A percentile compares a stretch with the other conserved stretches of the same genome.
Conservation (phyloP, 495 filamentous ascomycete genomes). For the Extremus antarcticus region DNA sequence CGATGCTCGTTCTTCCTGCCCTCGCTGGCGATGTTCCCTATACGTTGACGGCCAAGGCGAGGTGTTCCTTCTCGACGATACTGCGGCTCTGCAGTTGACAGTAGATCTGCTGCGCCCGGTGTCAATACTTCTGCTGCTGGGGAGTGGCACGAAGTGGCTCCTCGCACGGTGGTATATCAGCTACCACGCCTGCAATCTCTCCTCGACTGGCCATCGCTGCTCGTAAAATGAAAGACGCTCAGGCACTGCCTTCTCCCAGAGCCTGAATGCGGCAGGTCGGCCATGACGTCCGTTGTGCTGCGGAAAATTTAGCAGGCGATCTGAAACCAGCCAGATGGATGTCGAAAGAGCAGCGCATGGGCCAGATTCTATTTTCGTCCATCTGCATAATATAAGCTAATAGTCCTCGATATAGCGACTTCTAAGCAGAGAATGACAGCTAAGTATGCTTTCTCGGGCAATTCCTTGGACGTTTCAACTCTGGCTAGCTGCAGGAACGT, state of each 20-base stretch:
- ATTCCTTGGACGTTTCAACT: not conserved
- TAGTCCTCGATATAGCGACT: not conserved
- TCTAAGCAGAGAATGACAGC: not conserved
- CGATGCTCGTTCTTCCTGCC: not conserved
- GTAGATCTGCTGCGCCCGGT: not conserved
- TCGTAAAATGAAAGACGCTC: not conserved
- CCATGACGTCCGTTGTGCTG: not conserved
- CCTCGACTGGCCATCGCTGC: constrained; percentile 1
- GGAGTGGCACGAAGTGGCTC: no score
- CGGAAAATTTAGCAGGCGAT: no score
- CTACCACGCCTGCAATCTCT: not conserved
- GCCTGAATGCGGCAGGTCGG: not conserved
- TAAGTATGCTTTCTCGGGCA: not conserved
- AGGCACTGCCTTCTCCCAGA: not conserved
- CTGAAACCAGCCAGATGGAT: no score
- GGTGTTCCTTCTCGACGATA: not conserved
- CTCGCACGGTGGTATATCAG: no score
- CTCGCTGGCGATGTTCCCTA: not conserved
- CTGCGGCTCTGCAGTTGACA: not conserved
- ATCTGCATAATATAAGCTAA: no score
- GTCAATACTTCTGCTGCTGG: not conserved
- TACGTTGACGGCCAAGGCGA: not conserved
- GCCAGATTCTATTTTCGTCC: no score
- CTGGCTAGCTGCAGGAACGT: not conserved
- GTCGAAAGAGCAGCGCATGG: no score